These are phyloP conservation scores for Melanomma pulvis-pyrius DNA, from an alignment of 495 filamentous ascomycete genomes.

Conservation along the genomic window DNA sequence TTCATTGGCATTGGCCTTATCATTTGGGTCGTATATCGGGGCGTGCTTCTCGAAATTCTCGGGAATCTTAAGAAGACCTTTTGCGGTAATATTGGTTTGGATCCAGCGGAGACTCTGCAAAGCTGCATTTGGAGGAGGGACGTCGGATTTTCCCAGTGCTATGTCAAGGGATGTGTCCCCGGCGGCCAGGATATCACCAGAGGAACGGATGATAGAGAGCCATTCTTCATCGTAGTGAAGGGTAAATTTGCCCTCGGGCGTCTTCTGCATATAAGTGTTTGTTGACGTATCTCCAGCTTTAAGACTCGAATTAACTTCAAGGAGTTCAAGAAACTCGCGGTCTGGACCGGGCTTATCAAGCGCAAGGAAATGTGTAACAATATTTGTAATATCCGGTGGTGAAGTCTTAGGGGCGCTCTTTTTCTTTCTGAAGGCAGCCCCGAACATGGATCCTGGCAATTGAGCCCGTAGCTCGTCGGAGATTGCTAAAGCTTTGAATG, in stretches of 20 bases:
- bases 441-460: conserved; percentile 65
- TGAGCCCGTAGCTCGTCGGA: conserved; percentile 46
- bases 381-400: conserved; percentile 64
- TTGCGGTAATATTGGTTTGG: conserved; percentile 2
- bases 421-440: conserved; percentile 36
- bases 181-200: conserved; percentile 60
- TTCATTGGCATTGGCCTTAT: neutral
- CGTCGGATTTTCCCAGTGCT: neutral
- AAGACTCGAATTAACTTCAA: conserved; percentile 54
- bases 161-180: conserved; percentile 47
- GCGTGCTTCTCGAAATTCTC: conserved; percentile 7
- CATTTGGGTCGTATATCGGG: neutral
- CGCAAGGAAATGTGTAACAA: conserved; percentile 75
- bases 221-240: conserved; percentile 89
- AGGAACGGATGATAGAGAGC: conserved; percentile 85
- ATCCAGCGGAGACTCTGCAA: conserved; percentile 3
- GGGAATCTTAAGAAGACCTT: conserved; percentile 3
- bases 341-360: conserved; percentile 81
- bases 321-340: conserved; percentile 75
- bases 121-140: neutral
- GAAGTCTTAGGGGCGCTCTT: conserved; percentile 12
- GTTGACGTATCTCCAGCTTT: neutral
- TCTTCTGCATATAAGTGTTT: neutral
- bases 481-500: neutral
- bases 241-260: conserved; percentile 40